Evolutionary conservation across 768 basidiomycete species (phyloP), one percentile per base, ranked within the genome.

Genomic region (Pisolithus orientalis): DNA sequence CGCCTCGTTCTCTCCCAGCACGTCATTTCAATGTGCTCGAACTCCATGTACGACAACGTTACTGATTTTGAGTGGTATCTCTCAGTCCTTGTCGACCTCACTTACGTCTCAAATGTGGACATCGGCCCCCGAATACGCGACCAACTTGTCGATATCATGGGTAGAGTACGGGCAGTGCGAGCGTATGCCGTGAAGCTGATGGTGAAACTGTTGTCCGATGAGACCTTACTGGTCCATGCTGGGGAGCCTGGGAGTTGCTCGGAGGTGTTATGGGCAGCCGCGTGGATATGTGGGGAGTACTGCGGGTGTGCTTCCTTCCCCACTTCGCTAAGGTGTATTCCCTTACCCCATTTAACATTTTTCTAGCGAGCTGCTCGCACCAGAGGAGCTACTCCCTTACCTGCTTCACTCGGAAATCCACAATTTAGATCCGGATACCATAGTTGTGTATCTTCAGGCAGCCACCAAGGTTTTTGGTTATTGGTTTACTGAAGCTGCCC

Each of bases 61-160:
- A 76, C 79, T 43, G 94, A 97, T 70, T 98, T 98, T 63, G 91
- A 97, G 64, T 99, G 96, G 95, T 96, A 93, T 66, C 77, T 98
- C 21, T 96, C 95, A 5, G 92, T 94, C 7, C 82, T 98, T 28
- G 80, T 97, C 44, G 94, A 97, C 63, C 75, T 98, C 8, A 84
- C 91, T 0, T 91, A 96, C 63, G 78, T 97, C 39, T 87, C 92
- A 47, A 80, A 84, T 27, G 90, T 85, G 45, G 75, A 88, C 57
- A 75, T 96, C 45, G 93, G 93, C 2, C 62, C 70, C 0, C 80
- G 87, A 60, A 87, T 97, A 50, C 79, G 85, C 11, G 84, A 92
- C 54, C 88, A 93, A 56, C 72, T 98, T 5, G 80, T 96, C 13
- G 94, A 97, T 61, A 80, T 98, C 25, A 82, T 85, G 2, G 87